Conservation (phyloP, 106 monocot species). For the Allium cepa region DNA sequence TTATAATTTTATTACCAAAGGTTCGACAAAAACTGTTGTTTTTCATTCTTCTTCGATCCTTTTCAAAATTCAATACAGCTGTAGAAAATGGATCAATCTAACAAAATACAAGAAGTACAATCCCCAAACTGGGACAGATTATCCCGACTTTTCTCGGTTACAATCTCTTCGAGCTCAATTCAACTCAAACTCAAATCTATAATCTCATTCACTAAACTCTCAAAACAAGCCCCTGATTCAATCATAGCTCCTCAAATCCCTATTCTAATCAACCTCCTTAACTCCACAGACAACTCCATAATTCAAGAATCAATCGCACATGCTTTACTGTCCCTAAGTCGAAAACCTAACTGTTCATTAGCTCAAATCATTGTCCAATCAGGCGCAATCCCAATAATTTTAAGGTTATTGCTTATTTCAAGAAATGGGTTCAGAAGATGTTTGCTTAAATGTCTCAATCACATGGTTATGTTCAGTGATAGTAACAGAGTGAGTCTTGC, state of each 20-base stretch:
- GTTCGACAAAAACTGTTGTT: no score
- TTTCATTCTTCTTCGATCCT: no score
- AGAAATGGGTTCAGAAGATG: slow-evolving; percentile 10
- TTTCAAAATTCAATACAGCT: neutral
- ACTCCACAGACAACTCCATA: neutral
- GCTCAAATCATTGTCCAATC: slow-evolving; percentile 12
- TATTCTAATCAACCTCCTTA: slow-evolving; percentile 16
- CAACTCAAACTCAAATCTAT: slow-evolving; percentile 22
- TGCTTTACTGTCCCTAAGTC: slow-evolving; percentile 9
- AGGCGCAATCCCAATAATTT: slow-evolving; percentile 16
- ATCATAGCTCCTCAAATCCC: slow-evolving; percentile 16
- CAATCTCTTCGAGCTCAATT: slow-evolving; percentile 10
- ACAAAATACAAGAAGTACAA: neutral
- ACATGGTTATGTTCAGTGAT: slow-evolving; percentile 14
- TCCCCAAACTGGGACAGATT: slow-evolving; percentile 23
- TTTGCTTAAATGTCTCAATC: slow-evolving; percentile 20
- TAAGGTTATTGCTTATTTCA: slow-evolving; percentile 22
- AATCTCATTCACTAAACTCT: slow-evolving; percentile 11
- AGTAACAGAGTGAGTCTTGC: slow-evolving; percentile 23
- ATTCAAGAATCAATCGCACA: slow-evolving; percentile 14
- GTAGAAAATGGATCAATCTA: slow-evolving; percentile 3
- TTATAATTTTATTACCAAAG: no score
- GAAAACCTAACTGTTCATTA: slow-evolving; percentile 9
- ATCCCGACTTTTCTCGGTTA: slow-evolving; percentile 3
- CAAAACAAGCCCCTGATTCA: slow-evolving; percentile 22